A percentile compares a stretch with the other conserved stretches of the same genome.
Evolutionary conservation across 148 eudicot genomes (phyloP).

Genomic region (Dysphania ambrosioides): DNA sequence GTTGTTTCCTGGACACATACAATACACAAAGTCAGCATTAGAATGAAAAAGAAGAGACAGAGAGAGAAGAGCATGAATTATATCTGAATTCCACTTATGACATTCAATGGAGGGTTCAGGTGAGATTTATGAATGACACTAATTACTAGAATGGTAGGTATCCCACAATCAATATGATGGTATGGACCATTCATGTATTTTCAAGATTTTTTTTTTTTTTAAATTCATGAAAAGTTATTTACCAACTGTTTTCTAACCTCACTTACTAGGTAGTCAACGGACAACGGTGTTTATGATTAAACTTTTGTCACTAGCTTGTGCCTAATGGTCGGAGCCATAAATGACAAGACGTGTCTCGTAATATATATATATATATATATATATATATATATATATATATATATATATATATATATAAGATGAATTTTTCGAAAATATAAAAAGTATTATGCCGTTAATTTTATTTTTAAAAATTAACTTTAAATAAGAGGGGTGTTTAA

Average conservation of each 20-base stretch:
- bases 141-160: not conserved
- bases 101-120: not conserved
- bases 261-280: not conserved
- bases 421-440: too few species aligned
- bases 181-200: slow-evolving; percentile 9
- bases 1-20: not conserved
- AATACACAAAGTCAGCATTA: not conserved
- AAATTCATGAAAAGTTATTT: too few species aligned
- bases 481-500: too few species aligned
- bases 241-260: slow-evolving; percentile 15
- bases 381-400: too few species aligned
- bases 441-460: too few species aligned
- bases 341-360: too few species aligned
- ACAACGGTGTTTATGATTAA: not conserved
- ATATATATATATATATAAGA: too few species aligned
- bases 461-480: too few species aligned
- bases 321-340: not conserved
- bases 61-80: not conserved
- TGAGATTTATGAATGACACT: not conserved
- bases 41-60: too few species aligned
- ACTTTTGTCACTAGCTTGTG: not conserved
- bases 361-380: too few species aligned
- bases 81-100: not conserved
- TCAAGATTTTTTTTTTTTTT: not conserved
- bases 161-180: not conserved